Evolutionary conservation across 139 green algal species (phyloP), one percentile per base, ranked within the genome.

Genomic region (Chlamydomonas incerta): DNA sequence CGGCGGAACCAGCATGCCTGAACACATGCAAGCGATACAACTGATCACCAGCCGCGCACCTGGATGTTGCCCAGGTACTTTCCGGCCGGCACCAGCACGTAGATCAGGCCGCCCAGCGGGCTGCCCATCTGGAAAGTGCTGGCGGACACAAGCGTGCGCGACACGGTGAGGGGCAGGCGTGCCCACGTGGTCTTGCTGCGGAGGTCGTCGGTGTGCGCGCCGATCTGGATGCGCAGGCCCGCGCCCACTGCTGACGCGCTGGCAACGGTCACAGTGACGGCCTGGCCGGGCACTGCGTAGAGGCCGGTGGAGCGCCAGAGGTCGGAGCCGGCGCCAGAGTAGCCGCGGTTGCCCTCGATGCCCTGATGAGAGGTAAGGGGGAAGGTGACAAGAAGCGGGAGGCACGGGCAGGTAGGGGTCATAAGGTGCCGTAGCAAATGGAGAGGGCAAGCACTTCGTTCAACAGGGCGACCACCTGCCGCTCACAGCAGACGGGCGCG

Each of bases 101-200:
- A 73, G 17, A 83, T 31, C 13, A 83, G 76, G 62, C 76, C 76
- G 37, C 76, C 76, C 76, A 83, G 21, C 26, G 76, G 62, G 62
- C 57, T 83, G 35, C 76, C 76, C 23, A 35, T 34, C 1, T 28
- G 15, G 13, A 26, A 28, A 62, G 34, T 26, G 37, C 17, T 18
- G 26, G 62, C 21, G 76, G n/a, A 26, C 6, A 83, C 1, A 0
- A 28, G 26, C 6, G 34, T 74, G 29, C 28, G 24, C 4, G 13
- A 31, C 18, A 65, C 60, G 28, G 26, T 17, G 37, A 23, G 17
- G 21, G 76, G 76, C 28, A 83, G 6, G 0, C 76, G 76, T 1
- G 23, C 4, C 76, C 76, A 83, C 1, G 31, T 20, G 15, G 13
- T 8, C 62, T 83, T 73, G 62, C 8, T 29, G 8, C 26, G 8